Base-by-base conservation (phyloP, 208 protist genomes). In the Leishmania gerbilli region DNA sequence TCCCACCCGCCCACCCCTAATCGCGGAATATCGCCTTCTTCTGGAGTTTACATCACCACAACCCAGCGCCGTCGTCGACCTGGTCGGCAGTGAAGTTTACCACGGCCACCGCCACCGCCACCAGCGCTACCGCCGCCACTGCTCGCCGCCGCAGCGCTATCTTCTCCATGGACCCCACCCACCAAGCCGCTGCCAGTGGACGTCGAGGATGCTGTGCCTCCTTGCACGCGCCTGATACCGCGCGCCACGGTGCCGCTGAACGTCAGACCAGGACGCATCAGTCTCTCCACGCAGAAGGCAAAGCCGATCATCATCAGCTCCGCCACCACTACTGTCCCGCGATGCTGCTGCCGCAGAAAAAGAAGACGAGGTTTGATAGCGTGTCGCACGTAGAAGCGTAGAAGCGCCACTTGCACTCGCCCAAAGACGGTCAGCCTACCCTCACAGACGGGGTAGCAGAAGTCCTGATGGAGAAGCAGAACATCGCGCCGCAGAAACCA, bases 381-480 rank as follows among this genome's bases (percentile, higher is more conserved):
- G 79, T 81, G 37, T n/a, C 76, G 78, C 5, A 82, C 19, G 47
- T 83, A 87, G 37, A 80, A 87, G 13, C 87, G 82, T 4, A 71
- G 60, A 0, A 88, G 17, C 15, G 65, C 74, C 2, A 91, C 40
- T 11, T 47, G n/a, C 17, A 87, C 27, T 4, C 84, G 79, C 13
- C 80, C 84, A 11, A 71, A 53, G 13, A 77, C 27, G 21, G 77
- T 65, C 47, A 93, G 76, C 37, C 71, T 77, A 11, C 74, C 90
- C 64, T 91, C 90, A 71, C 90, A 93, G 42, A 90, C 40, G 3
- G 80, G 37, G 72, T 84, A 85, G 80, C 90, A 93, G 42, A 89
- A 88, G 0, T 74, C 62, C 27, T 64, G 56, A 69, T 91, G 90
- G 7, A 84, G 74, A 65, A 55, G 60, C 71, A 83, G 80, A 24